Base-by-base conservation (phyloP, 2,329 filamentous ascomycete genomes). In the Epichloe hybrida region DNA sequence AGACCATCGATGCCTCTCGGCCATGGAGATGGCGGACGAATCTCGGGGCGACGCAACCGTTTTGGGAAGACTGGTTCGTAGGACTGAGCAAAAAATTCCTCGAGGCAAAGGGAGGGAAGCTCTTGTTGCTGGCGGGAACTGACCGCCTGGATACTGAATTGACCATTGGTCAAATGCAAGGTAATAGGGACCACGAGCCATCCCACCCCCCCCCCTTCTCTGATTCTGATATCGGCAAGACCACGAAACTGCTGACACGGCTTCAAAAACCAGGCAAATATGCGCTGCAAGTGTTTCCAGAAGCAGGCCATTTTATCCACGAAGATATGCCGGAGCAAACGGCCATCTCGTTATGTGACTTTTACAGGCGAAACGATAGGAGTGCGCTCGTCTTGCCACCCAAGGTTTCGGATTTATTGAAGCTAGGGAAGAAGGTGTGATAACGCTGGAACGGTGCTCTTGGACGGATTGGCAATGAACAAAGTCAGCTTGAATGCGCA, bases 101-200 rank as follows among this genome's bases (percentile, higher is more conserved):
- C 42, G 76, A 75, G 49, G 87, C 86, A 0, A 81, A 77, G 55
- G 90, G 88, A 31, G 90, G 89, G 8, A 96, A 96, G 66, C 66
- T 95, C 54, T 70, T 96, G 48, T 69, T 96, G 48, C 75, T 96
- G 35, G 91, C 90, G 3, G 90, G 90, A 17, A 95, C 90, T 11
- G 91, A 96, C 69, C 76, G 90, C 46, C 66, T 96, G 52, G 90
- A 96, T 64, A 95, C 87, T 57, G 90, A 95, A 62, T 69, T 96
- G 61, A 95, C 88, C 66, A 95, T 96, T 65, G 90, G 90, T 15
- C 90, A 96, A 69, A 96, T 96, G 90, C 90, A 96, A 73, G 90
- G 88, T 86, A 70, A 34, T 31, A 31, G 5, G 3, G 5, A 36
- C 4, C 2, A 27, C 7, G 23, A 39, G 7, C 20, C 20, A 31